Percentiles rank a stretch among this genome's conserved stretches.
These are phyloP conservation scores for Bidens hawaiensis DNA, from an alignment of 140 eudicot species.

Conservation along the genomic window DNA sequence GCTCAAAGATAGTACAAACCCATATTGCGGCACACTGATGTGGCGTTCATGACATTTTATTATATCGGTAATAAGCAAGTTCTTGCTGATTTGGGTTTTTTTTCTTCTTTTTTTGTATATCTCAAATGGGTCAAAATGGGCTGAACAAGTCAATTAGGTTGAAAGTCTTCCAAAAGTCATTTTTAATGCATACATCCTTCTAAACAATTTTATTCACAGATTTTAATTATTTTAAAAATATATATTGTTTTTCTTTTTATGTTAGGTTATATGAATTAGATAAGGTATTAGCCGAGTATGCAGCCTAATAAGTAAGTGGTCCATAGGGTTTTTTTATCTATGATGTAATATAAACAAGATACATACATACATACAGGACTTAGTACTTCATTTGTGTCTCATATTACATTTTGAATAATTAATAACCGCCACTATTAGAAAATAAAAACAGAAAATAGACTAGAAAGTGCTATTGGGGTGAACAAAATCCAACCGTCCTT, in stretches of 20 bases:
- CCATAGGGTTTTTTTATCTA: background rate
- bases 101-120: background rate
- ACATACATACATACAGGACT: too few relatives aligned
- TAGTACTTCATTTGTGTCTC: slow-evolving; percentile 1
- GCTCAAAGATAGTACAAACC: slow-evolving; percentile 6
- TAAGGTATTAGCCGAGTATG: background rate
- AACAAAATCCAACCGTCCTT: background rate
- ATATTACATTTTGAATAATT: background rate
- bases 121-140: background rate
- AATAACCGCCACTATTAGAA: background rate
- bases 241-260: background rate
- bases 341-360: background rate
- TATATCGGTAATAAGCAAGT: background rate
- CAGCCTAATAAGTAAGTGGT: too few relatives aligned
- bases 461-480: background rate
- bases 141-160: background rate
- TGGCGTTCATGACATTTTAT: slow-evolving; percentile 4
- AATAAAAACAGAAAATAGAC: background rate
- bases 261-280: background rate
- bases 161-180: background rate
- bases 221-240: background rate
- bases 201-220: background rate
- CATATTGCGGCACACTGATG: background rate
- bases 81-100: slow-evolving; percentile 3
- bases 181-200: background rate